Evolutionary conservation across 805 yeast species (phyloP), one percentile per base, ranked within the genome.

Genomic region (Jamesozyma lodderae): DNA sequence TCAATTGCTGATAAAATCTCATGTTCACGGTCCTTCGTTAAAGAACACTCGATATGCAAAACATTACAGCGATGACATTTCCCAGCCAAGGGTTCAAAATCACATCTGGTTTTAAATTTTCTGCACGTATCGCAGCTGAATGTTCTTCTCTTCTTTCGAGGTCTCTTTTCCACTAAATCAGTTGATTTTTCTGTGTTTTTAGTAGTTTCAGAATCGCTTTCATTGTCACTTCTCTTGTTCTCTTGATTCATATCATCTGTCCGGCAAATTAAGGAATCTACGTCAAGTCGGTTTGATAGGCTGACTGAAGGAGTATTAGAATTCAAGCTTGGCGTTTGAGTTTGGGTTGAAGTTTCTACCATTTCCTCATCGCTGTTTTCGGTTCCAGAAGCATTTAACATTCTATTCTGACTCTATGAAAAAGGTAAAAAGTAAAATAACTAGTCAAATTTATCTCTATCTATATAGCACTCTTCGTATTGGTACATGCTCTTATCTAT

Each of bases 81-180:
- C 4, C 64, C 66, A 10, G 53, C 49, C 2, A 57, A 48, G 0
- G 66, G 63, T 30, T 70, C 72, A 45, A 64, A 68, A 41, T 71
- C 77, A 52, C 82, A 76, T 41, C 79, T 63, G 1, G 81, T 75
- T 50, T 76, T 76, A 41, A 73, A 62, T 48, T 66, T 70, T 11
- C 80, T 60, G 44, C 82, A 76, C 13, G 66, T 60, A 11, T 60
- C 62, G 52, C 82, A 76, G 53, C 64, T 72, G 26, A 61, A 65
- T 0, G 62, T 64, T 43, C 55, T 68, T 38, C 69, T 56, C 38
- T 60, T 62, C 42, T 67, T 61, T 43, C 64, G 57, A 3, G 54
- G 51, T 37, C 47, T 55, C 19, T 38, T 48, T 9, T n/a, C n/a
- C n/a, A n/a, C n/a, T n/a, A n/a, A n/a, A n/a, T n/a, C 14, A 9